A percentile compares a stretch with the other conserved stretches of the same genome.
These are phyloP conservation scores for Helianthus tuberosus DNA, from an alignment of 129 eudicot genomes.

Conservation along the genomic window DNA sequence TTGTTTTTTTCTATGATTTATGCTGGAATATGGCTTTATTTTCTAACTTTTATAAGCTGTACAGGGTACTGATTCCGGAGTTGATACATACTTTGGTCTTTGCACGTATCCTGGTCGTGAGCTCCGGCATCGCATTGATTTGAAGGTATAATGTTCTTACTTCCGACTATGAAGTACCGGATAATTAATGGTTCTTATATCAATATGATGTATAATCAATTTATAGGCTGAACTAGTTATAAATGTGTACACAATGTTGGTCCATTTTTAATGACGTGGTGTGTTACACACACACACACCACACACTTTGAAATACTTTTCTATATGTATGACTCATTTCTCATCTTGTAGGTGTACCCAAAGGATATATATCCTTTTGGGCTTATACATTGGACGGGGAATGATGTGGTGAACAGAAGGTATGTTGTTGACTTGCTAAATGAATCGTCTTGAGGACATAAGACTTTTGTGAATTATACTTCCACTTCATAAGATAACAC, in stretches of 20 bases:
- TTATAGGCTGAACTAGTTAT: background rate
- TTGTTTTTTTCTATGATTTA: background rate
- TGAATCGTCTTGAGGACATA: too few relatives aligned
- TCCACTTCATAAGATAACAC: too few relatives aligned
- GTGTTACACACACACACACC: background rate
- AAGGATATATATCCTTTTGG: too few relatives aligned
- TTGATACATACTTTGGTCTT: constrained; percentile 96
- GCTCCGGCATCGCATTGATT: constrained; percentile 90
- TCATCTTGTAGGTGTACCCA: too few relatives aligned
- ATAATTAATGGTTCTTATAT: background rate
- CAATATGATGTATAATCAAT: background rate
- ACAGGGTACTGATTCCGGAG: constrained; percentile 88
- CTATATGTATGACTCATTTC: background rate
- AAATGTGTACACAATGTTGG: background rate
- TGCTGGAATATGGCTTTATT: constrained; percentile 11
- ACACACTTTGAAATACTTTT: background rate
- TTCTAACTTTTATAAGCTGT: constrained; percentile 5
- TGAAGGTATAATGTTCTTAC: constrained; percentile 53
- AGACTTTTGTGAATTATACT: too few relatives aligned
- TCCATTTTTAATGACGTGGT: background rate
- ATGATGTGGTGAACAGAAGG: too few relatives aligned
- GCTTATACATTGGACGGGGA: too few relatives aligned
- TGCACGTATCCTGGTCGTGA: constrained; percentile 98
- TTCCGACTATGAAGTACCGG: background rate
- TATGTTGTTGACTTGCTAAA: too few relatives aligned